phyloP scores from a whole-genome alignment of 108 stramenopile species.

The Craspedostauros australis region DNA sequence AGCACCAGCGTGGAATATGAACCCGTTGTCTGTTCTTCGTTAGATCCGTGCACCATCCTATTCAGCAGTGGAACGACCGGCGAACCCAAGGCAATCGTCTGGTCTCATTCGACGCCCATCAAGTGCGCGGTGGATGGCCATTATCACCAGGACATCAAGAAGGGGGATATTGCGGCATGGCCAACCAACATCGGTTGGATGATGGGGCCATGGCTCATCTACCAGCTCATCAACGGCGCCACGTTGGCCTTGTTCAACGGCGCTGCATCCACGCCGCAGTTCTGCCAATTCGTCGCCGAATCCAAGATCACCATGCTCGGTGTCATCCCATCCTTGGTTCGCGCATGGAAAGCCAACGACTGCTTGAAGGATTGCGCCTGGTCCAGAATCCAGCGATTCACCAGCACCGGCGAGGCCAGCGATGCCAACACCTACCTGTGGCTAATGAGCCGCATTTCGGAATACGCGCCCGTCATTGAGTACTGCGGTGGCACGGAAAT shows the following conservation, averaged over 20 bases:
- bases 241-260: slow-evolving; percentile 32
- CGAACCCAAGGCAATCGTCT: slow-evolving; percentile 35
- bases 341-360: slow-evolving; percentile 23
- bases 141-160: slow-evolving; percentile 31
- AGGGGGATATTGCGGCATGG: slow-evolving; percentile 31
- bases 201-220: slow-evolving; percentile 40
- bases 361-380: slow-evolving; percentile 26
- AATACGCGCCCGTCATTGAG: slow-evolving; percentile 30
- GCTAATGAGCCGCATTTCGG: slow-evolving; percentile 28
- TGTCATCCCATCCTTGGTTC: slow-evolving; percentile 27
- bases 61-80: slow-evolving; percentile 37
- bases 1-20: slow-evolving; percentile 10
- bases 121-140: slow-evolving; percentile 33
- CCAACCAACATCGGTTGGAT: slow-evolving; percentile 37
- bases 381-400: slow-evolving; percentile 24
- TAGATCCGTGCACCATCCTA: slow-evolving; percentile 34
- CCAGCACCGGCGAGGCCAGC: slow-evolving; percentile 35
- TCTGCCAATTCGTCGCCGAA: slow-evolving; percentile 31
- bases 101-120: slow-evolving; percentile 32
- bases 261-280: slow-evolving; percentile 24
- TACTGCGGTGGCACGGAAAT: slow-evolving; percentile 39
- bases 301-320: slow-evolving; percentile 25
- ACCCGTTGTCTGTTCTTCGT: slow-evolving; percentile 10
- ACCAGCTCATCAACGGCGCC: slow-evolving; percentile 32
- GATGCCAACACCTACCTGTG: slow-evolving; percentile 22